Percentiles rank a stretch among this genome's conserved stretches.
These are phyloP conservation scores for Saccharata proteae DNA, from an alignment of 2,329 filamentous ascomycete species.

Conservation along the genomic window DNA sequence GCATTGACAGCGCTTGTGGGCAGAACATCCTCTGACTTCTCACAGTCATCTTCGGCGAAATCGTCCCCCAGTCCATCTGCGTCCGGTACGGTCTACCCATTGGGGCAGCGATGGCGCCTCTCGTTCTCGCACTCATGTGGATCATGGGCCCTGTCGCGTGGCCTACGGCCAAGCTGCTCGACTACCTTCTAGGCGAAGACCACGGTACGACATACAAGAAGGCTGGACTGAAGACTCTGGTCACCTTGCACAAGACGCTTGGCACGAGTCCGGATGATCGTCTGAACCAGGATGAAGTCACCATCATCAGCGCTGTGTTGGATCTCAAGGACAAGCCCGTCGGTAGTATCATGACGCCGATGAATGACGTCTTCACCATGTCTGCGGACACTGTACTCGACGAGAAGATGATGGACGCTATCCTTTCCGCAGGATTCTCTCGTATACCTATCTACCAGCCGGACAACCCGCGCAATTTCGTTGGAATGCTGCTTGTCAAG, in stretches of 20 bases:
- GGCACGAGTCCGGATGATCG: constrained; percentile 74
- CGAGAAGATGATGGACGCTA: constrained; percentile 86
- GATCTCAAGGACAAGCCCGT: constrained; percentile 95
- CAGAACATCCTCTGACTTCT: constrained; percentile 6
- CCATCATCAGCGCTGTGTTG: constrained; percentile 92
- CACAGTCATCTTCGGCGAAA: constrained; percentile 91
- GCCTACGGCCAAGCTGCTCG: constrained; percentile 90
- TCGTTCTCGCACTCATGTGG: constrained; percentile 84
- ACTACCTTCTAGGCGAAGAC: constrained; percentile 84
- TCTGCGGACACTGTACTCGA: constrained; percentile 90
- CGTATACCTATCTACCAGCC: constrained; percentile 88
- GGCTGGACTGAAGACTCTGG: constrained; percentile 88
- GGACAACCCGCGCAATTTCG: constrained; percentile 74
- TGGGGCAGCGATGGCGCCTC: constrained; percentile 83
- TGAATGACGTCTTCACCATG: constrained; percentile 94
- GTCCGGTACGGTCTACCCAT: constrained; percentile 93
- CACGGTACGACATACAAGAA: constrained; percentile 98
- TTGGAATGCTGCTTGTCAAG: constrained; percentile 96
- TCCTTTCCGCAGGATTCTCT: constrained; percentile 88
- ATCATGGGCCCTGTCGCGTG: constrained; percentile 79
- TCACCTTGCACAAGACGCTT: constrained; percentile 85
- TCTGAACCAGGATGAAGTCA: constrained; percentile 93
- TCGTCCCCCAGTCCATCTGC: constrained; percentile 90
- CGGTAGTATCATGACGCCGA: constrained; percentile 94
- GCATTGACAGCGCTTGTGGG: constrained; percentile 15